These are phyloP conservation scores for Calycina marina DNA, from an alignment of 2,329 filamentous ascomycete genomes.

Conservation along the genomic window DNA sequence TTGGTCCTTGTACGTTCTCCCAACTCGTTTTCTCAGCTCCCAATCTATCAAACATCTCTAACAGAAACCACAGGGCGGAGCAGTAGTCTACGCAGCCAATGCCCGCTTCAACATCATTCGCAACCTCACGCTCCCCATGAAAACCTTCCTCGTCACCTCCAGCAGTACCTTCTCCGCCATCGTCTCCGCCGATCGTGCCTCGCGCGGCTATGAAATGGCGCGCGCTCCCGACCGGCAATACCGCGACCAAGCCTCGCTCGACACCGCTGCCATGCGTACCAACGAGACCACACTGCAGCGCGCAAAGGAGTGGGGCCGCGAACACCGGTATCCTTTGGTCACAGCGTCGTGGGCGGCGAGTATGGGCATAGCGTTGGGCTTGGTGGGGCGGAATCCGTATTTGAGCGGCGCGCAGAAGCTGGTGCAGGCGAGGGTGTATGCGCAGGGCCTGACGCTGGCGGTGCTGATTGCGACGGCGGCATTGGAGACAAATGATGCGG, in stretches of 20 bases:
- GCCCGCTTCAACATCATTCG: conserved; percentile 66
- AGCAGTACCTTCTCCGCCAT: conserved; percentile 76
- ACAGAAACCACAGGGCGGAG: conserved; percentile 17
- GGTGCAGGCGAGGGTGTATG: conserved; percentile 63
- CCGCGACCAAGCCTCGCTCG: conserved; percentile 15
- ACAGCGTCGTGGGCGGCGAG: conserved; percentile 50
- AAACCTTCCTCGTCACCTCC: conserved; percentile 77
- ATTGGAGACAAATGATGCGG: conserved; percentile 61
- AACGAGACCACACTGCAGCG: conserved; percentile 40
- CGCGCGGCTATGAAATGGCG: conserved; percentile 53
- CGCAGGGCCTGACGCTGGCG: conserved; percentile 55
- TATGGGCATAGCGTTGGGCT: conserved; percentile 45
- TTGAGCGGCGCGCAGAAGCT: conserved; percentile 51
- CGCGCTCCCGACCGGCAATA: conserved; percentile 24
- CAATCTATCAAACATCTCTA: conserved; percentile 2
- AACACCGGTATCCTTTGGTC: conserved; percentile 55
- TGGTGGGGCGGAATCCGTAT: conserved; percentile 50
- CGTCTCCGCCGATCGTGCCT: conserved; percentile 65
- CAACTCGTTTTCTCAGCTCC: neutral
- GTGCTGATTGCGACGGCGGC: conserved; percentile 53
- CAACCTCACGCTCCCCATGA: conserved; percentile 74
- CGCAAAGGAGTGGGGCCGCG: conserved; percentile 56
- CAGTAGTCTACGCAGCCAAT: conserved; percentile 49
- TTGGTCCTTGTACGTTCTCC: conserved; percentile 46
- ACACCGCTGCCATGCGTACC: conserved; percentile 9